phyloP scores from a whole-genome alignment of 2,329 filamentous ascomycete genomes.

The Lachnellula suecica region DNA sequence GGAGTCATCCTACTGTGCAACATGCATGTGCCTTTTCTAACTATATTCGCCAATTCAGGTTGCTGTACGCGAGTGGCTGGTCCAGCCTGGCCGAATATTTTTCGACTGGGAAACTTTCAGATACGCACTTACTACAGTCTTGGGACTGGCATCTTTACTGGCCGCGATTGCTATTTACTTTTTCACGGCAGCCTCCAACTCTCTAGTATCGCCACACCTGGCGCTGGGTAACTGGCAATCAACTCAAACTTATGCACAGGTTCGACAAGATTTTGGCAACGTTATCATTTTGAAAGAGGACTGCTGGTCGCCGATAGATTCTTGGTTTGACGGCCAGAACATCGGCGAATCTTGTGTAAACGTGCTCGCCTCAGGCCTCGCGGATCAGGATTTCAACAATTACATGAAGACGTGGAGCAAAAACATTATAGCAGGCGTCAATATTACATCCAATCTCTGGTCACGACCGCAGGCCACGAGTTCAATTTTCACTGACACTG shows the following conservation, averaged over 20 bases:
- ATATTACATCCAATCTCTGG: background rate
- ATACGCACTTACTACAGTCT: constrained; percentile 6
- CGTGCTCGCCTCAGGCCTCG: constrained; percentile 6
- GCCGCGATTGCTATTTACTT: constrained; percentile 7
- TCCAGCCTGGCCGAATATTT: constrained; percentile 4
- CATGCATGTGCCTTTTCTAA: no score
- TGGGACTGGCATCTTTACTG: constrained; percentile 4
- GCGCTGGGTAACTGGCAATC: constrained; percentile 3
- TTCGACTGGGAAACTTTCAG: constrained; percentile 8
- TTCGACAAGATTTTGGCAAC: constrained; percentile 10
- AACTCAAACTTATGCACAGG: background rate
- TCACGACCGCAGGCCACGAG: constrained; percentile 2
- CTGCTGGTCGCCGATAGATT: constrained; percentile 8
- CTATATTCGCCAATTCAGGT: no score
- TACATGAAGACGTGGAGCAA: constrained; percentile 8
- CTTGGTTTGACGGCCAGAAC: constrained; percentile 1
- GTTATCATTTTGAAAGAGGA: constrained; percentile 3
- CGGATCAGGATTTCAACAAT: constrained; percentile 8
- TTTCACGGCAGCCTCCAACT: constrained; percentile 6
- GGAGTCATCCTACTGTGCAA: no score
- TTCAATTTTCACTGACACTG: constrained; percentile 8
- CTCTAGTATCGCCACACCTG: constrained; percentile 9
- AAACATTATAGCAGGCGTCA: background rate
- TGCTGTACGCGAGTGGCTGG: constrained; percentile 7
- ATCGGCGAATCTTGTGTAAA: constrained; percentile 8